phyloP scores from a whole-genome alignment of 768 basidiomycete species.

The Termitomyces bulborhizus region DNA sequence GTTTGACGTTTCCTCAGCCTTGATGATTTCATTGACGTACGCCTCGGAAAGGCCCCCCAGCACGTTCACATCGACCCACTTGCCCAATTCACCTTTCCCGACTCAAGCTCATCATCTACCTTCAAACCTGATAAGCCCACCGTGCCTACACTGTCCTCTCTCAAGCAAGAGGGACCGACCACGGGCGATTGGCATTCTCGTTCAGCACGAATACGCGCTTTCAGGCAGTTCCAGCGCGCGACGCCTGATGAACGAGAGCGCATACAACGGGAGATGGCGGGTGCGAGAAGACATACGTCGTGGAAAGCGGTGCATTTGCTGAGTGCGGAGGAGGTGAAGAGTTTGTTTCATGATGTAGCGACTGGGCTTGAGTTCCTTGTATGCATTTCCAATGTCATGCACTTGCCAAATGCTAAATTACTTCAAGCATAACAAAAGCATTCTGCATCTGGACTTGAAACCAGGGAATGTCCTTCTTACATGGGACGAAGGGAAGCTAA shows the following conservation, averaged over 20 bases:
- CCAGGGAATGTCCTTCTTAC: constrained; percentile 91
- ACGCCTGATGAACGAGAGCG: constrained; percentile 58
- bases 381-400: constrained; percentile 15
- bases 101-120: constrained; percentile 15
- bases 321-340: constrained; percentile 77
- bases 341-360: constrained; percentile 78
- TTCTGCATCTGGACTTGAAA: constrained; percentile 90
- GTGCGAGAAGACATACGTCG: constrained; percentile 21
- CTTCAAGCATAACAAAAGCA: constrained; percentile 69
- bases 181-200: constrained; percentile 43
- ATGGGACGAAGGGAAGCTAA: constrained; percentile 80
- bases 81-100: constrained; percentile 19
- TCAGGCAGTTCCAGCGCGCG: constrained; percentile 62
- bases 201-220: constrained; percentile 70
- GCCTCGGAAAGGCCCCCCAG: constrained; percentile 56
- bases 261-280: constrained; percentile 46
- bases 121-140: constrained; percentile 17
- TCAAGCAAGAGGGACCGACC: background rate
- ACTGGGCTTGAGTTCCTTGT: constrained; percentile 88
- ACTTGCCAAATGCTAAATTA: constrained; percentile 2
- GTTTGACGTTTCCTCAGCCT: constrained; percentile 34
- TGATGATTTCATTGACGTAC: constrained; percentile 81
- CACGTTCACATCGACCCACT: constrained; percentile 41
- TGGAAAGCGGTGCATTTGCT: constrained; percentile 81
- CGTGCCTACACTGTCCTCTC: constrained; percentile 9